Evolutionary conservation across 192 early-diverging fungal genomes (phyloP).

Genomic region (Tieghemiomyces parasiticus): DNA sequence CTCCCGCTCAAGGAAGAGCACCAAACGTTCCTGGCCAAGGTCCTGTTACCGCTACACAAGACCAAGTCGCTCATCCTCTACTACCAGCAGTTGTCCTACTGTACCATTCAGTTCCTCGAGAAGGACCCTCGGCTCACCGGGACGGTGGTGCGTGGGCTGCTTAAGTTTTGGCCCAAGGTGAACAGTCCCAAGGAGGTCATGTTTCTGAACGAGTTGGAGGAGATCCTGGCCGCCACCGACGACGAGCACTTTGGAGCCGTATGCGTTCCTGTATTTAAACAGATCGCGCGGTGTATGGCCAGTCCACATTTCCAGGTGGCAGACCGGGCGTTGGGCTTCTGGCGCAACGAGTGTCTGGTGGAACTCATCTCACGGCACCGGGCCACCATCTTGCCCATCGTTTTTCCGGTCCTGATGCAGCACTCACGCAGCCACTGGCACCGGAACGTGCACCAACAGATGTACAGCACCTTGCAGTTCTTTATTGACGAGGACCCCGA

Average conservation of each 20-base stretch:
- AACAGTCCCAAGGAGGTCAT: constrained; percentile 99
- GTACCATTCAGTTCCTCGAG: constrained; percentile 96
- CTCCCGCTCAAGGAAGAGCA: constrained; percentile 98
- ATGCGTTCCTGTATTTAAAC: constrained; percentile 82
- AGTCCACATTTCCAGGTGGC: constrained; percentile 98
- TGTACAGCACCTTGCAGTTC: constrained; percentile 93
- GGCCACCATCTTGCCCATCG: constrained; percentile 79
- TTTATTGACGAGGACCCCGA: constrained; percentile 94
- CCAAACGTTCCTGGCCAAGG: constrained; percentile 85
- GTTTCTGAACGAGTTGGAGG: constrained; percentile 97
- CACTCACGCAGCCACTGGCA: constrained; percentile 99
- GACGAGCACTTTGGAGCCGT: constrained; percentile 81
- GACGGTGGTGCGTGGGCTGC: constrained; percentile 74
- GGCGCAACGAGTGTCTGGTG: constrained; percentile 98
- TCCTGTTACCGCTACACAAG: constrained; percentile 93
- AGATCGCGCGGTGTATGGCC: constrained; percentile 84
- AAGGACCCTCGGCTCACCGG: constrained; percentile 89
- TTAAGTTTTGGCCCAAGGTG: constrained; percentile 98
- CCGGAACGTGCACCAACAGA: constrained; percentile 91
- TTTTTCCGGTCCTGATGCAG: constrained; percentile 85
- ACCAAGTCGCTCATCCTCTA: constrained; percentile 87
- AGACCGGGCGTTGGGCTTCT: constrained; percentile 93
- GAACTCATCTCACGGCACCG: constrained; percentile 92
- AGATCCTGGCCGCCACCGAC: constrained; percentile 92
- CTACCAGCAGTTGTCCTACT: constrained; percentile 94